Evolutionary conservation across 139 green algal species (phyloP).

Genomic region (Coccomyxa sp.): DNA sequence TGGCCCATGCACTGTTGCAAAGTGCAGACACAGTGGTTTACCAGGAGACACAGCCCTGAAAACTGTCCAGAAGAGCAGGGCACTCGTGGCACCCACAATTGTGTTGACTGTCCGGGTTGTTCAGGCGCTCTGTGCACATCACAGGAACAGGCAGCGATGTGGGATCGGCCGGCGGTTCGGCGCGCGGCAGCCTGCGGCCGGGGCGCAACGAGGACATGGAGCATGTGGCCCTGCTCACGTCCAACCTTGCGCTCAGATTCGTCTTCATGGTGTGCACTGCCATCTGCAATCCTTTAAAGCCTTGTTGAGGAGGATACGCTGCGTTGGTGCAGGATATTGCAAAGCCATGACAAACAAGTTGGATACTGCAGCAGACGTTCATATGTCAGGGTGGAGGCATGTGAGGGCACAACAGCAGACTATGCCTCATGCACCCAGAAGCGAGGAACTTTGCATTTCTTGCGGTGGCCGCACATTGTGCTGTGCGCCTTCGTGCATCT

Average conservation of each 20-base stretch:
- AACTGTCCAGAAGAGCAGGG: background rate
- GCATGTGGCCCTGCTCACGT: no score
- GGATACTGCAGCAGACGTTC: background rate
- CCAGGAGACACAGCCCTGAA: background rate
- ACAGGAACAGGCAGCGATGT: background rate
- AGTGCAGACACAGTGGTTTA: no score
- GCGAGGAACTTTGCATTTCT: no score
- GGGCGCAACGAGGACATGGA: background rate
- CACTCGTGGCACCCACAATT: background rate
- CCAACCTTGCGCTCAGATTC: conserved; percentile 1
- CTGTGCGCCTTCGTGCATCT: no score
- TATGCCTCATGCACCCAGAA: no score
- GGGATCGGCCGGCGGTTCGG: background rate
- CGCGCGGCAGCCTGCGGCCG: background rate
- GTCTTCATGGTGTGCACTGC: conserved; percentile 1
- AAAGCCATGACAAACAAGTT: background rate
- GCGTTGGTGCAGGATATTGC: no score
- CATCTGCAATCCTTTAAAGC: background rate
- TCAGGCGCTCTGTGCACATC: background rate
- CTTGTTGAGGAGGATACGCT: background rate
- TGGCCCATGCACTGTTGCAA: no score
- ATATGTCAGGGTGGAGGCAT: background rate
- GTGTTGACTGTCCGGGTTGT: no score
- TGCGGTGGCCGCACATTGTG: no score
- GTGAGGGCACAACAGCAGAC: no score